These are phyloP conservation scores for Fraxinus cuspidata DNA, from an alignment of 257 asterid species.

Conservation along the genomic window DNA sequence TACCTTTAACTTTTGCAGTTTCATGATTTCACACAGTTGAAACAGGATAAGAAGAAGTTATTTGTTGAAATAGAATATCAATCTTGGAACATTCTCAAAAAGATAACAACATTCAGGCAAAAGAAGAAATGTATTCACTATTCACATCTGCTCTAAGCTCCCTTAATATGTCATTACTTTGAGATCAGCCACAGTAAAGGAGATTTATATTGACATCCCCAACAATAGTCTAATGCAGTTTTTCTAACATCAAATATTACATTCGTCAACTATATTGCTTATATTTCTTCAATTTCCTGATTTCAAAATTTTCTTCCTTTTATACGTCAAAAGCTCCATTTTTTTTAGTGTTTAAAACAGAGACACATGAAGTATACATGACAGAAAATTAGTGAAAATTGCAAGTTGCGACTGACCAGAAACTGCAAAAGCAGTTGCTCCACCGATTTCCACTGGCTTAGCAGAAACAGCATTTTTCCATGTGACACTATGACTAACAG, in stretches of 20 bases:
- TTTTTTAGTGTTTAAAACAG: not conserved
- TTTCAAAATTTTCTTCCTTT: not conserved
- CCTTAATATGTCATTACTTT: not conserved
- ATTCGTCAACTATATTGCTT: not conserved
- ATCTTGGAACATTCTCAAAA: no score
- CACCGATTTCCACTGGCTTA: conserved; percentile 65
- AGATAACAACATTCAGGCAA: no score
- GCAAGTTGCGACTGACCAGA: conserved; percentile 54
- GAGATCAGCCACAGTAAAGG: not conserved
- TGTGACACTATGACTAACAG: conserved; percentile 83
- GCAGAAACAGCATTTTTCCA: conserved; percentile 62
- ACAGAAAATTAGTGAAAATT: not conserved
- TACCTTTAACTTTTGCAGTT: no score
- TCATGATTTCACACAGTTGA: no score
- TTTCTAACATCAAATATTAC: not conserved
- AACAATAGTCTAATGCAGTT: not conserved
- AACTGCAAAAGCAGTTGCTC: conserved; percentile 78
- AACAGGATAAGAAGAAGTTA: no score
- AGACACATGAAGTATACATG: not conserved
- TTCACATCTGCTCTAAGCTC: not conserved
- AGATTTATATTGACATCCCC: not conserved
- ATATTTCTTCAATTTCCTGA: not conserved
- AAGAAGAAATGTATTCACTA: not conserved
- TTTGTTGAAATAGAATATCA: no score
- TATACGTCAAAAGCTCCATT: not conserved